Evolutionary conservation across 441 rosid genomes (phyloP).

Genomic region (Melastoma candidum): DNA sequence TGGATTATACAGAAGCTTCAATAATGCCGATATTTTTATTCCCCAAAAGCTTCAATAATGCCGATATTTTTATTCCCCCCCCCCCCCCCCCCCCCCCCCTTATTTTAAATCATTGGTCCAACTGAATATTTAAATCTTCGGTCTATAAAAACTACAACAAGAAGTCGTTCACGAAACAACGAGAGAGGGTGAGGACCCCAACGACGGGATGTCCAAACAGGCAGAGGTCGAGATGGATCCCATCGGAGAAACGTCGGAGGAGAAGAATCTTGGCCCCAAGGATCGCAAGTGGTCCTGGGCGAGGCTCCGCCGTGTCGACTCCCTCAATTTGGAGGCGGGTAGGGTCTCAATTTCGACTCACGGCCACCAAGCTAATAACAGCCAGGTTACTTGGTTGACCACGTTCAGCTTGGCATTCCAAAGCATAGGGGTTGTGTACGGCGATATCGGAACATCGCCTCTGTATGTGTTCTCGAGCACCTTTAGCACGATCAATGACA

Average conservation of each 20-base stretch:
- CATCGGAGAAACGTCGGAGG: background rate
- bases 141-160: no score
- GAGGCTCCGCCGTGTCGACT: constrained; percentile 47
- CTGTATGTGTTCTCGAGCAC: constrained; percentile 60
- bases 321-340: constrained; percentile 57
- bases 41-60: no score
- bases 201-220: no score
- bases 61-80: no score
- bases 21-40: no score
- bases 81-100: no score
- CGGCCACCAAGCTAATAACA: constrained; percentile 4
- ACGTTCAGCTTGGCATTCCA: constrained; percentile 63
- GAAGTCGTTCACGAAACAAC: no score
- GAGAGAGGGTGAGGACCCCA: no score
- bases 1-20: no score
- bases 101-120: no score
- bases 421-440: constrained; percentile 58
- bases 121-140: no score
- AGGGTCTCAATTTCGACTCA: constrained; percentile 18
- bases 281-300: constrained; percentile 51
- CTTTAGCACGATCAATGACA: constrained; percentile 30
- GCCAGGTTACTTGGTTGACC: constrained; percentile 25
- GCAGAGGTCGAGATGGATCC: no score
- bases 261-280: constrained; percentile 14
- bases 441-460: constrained; percentile 79